Evolutionary conservation across 2,329 filamentous ascomycete species (phyloP), one percentile per base, ranked within the genome.

Genomic region (Westerdykella ornata): DNA sequence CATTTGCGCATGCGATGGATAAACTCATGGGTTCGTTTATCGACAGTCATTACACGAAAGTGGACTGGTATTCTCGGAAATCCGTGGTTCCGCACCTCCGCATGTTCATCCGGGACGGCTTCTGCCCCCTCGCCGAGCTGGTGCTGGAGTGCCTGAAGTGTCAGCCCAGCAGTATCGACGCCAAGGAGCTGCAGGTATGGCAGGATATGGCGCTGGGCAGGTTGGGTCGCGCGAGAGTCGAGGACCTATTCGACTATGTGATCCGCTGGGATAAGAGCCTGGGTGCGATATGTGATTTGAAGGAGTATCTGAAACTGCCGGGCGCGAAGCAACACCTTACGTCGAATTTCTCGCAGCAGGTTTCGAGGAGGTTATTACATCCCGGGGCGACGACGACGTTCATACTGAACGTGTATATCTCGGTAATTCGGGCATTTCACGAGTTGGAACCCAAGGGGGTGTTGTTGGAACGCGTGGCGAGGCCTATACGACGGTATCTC

Each of bases 191-290:
- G 32, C 75, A 81, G 48, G 78, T 78, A 47, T 88, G 83, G 77
- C 82, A 83, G 57, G 78, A 84, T 31, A 81, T 84, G 53, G 82
- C 82, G 13, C 64, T 86, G 34, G 77, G 77, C 2, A 76, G 82
- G 34, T 72, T 90, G 13, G 85, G 84, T 2, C 74, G 77, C 14
- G 70, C 85, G 36, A 76, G 86, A 33, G 85, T 84, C 35, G 72
- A 76, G 6, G 81, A 88, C 56, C 70, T 92, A 8, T 90, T 88
- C 54, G 84, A 89, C 56, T 88, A 90, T 56, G 81, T 88, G 35
- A 74, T 85, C 43, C 73, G 76, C 42, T 92, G 85, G 85, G 84
- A 85, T 3, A 66, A 74, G 28, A 87, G 82, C 50, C 73, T 76
- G 41, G 81, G 82, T 2, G 87, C 82, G 1, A 73, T 92, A 2